A percentile compares a stretch with the other conserved stretches of the same genome.
Conservation (phyloP, 257 asterid genomes). For the Avicennia marina region DNA sequence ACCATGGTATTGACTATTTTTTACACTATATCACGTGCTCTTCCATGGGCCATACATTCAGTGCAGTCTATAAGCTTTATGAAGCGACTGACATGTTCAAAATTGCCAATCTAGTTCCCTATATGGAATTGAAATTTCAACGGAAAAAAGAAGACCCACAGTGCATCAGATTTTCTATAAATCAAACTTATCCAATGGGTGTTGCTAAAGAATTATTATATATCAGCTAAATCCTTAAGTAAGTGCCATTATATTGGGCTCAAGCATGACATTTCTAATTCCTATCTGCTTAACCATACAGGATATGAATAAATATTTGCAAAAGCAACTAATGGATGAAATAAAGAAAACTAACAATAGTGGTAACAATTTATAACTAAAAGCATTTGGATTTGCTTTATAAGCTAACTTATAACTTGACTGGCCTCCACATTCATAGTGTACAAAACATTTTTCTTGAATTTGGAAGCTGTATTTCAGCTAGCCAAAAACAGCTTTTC, state of each 20-base stretch:
- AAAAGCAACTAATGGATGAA: not conserved
- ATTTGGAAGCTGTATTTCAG: too few species aligned
- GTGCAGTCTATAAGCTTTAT: conserved; percentile 6
- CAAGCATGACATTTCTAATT: conserved; percentile 9
- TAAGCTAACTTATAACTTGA: not conserved
- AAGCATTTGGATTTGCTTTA: not conserved
- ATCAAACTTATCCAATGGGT: not conserved
- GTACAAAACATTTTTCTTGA: not conserved
- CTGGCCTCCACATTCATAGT: conserved; percentile 1
- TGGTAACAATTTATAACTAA: not conserved
- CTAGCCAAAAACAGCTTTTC: too few species aligned
- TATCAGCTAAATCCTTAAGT: conserved; percentile 1
- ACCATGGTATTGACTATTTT: not conserved
- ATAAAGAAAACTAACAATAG: not conserved
- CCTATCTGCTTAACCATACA: not conserved
- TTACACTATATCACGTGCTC: not conserved
- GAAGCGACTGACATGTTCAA: not conserved
- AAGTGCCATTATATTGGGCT: not conserved
- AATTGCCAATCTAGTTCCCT: conserved; percentile 1
- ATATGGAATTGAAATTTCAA: conserved; percentile 6
- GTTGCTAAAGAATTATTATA: conserved; percentile 4
- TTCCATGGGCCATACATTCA: conserved; percentile 4
- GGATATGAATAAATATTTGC: not conserved
- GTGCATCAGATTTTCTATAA: not conserved
- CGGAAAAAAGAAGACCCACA: not conserved